Base-by-base conservation (phyloP, 768 basidiomycete genomes). In the Boletus edulis region DNA sequence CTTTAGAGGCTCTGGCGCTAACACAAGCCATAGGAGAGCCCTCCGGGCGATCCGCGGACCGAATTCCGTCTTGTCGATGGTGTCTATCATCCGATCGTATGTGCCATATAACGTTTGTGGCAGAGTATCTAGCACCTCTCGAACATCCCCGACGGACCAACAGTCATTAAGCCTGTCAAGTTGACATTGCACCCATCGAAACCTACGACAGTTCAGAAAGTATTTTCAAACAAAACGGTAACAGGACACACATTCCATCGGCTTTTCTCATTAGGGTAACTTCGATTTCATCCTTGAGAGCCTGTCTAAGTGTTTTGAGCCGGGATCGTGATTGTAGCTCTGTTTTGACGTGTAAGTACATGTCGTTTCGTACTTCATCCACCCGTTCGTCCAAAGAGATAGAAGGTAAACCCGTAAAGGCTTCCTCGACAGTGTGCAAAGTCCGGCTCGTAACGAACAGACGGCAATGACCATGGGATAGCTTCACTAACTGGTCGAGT, bases 21-120 rank as follows among this genome's bases (percentile, higher is more conserved):
- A 12, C 13, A 37, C 35, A 37, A 37, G 13, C 35, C 13, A 14
- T 5, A 15, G 12, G 14, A 37, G 35, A 37, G 35, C 35, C 6
- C 6, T 37, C 13, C 35, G 35, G 7, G 35, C 35, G 15, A 37
- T 37, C 13, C 12, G 35, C 13, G 35, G 35, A 15, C 35, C 17
- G 17, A 39, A 39, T 8, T 13, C 14, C 18, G 27, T 38, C 18
- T 45, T 14, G 11, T 51, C 31, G 18, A 56, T 52, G 1, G 35
- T 10, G 7, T 2, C 17, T 4, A 58, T 20, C 10, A 58, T 58
- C 1, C 46, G 49, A 5, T 52, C 46, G 31, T 56, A 59, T 5
- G 57, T 59, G 17, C 56, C 57, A 15, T 47, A 39, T 1, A 56
- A 35, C 32, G 55, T 49, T 2, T 4, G 4, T 0, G 57, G 49